phyloP scores from a whole-genome alignment of 352 stramenopile genomes.

The Discostella stelligera region DNA sequence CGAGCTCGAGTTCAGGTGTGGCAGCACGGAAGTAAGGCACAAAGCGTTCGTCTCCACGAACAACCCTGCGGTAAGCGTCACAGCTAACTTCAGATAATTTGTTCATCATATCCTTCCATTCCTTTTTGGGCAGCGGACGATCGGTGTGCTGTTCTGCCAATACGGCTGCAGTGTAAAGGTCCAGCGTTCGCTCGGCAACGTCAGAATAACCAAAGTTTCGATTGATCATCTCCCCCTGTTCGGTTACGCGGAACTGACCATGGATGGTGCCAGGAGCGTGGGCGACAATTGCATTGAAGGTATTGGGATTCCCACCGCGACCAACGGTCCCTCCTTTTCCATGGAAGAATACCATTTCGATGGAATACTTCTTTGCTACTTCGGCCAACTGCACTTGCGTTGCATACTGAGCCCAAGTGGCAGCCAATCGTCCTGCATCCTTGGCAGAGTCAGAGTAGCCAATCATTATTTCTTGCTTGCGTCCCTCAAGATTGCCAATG shows the following conservation, averaged over 20 bases:
- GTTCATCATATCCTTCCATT: conserved; percentile 83
- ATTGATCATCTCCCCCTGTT: conserved; percentile 90
- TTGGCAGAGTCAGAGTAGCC: conserved; percentile 87
- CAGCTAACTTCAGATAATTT: conserved; percentile 75
- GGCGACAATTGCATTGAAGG: conserved; percentile 83
- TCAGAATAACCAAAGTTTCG: conserved; percentile 84
- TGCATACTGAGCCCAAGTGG: conserved; percentile 85
- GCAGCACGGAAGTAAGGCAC: conserved; percentile 87
- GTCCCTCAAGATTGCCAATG: conserved; percentile 72
- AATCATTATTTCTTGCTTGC: conserved; percentile 86
- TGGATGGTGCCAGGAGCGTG: conserved; percentile 85
- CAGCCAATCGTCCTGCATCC: conserved; percentile 84
- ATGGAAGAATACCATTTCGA: conserved; percentile 88
- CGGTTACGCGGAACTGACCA: conserved; percentile 86
- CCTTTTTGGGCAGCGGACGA: conserved; percentile 49
- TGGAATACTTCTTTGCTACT: conserved; percentile 72
- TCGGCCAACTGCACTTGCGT: conserved; percentile 83
- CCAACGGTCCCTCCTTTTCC: conserved; percentile 86
- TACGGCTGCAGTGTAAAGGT: conserved; percentile 86
- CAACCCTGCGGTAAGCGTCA: conserved; percentile 81
- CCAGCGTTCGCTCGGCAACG: conserved; percentile 83
- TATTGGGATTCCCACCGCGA: conserved; percentile 83
- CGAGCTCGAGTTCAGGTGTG: conserved; percentile 86
- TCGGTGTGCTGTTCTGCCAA: conserved; percentile 80
- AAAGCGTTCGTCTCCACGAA: conserved; percentile 83